Conservation (phyloP, 208 protist genomes). For the Leishmania aethiopica region DNA sequence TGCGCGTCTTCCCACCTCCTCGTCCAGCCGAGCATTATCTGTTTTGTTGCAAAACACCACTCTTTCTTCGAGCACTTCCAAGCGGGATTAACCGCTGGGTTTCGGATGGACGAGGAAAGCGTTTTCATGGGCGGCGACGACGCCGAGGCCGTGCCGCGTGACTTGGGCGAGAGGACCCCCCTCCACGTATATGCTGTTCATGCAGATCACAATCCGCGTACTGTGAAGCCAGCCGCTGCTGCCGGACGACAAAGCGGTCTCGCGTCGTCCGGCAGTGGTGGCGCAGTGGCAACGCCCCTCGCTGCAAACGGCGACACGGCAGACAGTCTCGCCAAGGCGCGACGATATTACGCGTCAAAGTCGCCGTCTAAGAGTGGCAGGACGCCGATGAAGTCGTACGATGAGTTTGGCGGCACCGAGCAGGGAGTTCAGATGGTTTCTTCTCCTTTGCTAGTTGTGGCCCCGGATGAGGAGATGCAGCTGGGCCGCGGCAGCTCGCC, state of each 20-base stretch:
- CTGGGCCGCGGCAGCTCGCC: background rate
- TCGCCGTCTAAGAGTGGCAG: background rate
- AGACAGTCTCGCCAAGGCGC: background rate
- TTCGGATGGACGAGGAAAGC: constrained; percentile 35
- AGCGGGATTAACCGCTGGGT: background rate
- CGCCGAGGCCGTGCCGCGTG: background rate
- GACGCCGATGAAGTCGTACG: background rate
- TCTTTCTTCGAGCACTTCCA: background rate
- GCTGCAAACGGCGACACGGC: background rate
- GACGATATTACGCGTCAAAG: background rate
- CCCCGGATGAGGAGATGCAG: background rate
- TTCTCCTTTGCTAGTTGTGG: background rate
- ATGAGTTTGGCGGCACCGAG: background rate
- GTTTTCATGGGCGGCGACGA: constrained; percentile 25
- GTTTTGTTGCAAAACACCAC: background rate
- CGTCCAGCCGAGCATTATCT: background rate
- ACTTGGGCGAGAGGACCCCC: constrained; percentile 15
- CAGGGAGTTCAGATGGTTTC: constrained; percentile 4
- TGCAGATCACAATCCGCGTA: background rate
- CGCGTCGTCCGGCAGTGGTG: background rate
- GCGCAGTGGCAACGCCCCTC: background rate
- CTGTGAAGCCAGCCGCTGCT: background rate
- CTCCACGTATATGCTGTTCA: constrained; percentile 15
- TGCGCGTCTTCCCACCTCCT: background rate
- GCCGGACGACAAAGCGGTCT: no score